These are phyloP conservation scores for Rhodotorula sp. DNA, from an alignment of 1,284 basidiomycete genomes.

Conservation along the genomic window DNA sequence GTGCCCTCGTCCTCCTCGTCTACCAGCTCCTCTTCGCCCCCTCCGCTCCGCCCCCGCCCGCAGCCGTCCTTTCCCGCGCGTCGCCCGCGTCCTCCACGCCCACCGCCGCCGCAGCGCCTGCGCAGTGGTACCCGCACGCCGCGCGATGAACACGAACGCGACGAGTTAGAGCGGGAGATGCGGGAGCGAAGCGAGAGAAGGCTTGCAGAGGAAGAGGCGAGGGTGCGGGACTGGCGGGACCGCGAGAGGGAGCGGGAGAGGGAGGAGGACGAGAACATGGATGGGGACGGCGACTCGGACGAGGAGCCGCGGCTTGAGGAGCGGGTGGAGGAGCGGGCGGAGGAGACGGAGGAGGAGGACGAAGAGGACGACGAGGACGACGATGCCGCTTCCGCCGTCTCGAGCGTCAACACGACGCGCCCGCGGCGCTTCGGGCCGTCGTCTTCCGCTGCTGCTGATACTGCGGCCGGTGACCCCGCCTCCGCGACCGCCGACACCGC, in stretches of 20 bases:
- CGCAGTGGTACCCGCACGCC: constrained; percentile 7
- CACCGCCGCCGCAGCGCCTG: background rate
- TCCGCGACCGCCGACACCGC: no score
- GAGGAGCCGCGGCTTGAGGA: no score
- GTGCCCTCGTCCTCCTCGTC: constrained; percentile 48
- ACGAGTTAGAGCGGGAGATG: constrained; percentile 23
- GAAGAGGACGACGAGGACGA: constrained; percentile 4
- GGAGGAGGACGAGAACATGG: background rate
- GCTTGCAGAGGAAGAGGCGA: constrained; percentile 1
- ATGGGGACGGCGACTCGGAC: background rate
- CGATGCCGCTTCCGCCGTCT: constrained; percentile 2
- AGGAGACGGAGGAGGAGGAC: background rate
- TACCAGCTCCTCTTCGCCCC: background rate
- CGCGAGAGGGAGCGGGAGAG: background rate
- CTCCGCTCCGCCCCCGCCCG: constrained; percentile 6
- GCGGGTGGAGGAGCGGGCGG: background rate
- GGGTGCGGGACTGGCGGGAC: background rate
- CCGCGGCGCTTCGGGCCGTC: constrained; percentile 3
- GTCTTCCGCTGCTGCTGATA: background rate
- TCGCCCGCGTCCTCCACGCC: background rate
- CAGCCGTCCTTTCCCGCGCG: constrained; percentile 1
- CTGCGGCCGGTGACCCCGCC: background rate
- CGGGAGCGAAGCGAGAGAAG: constrained; percentile 7
- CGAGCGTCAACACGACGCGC: constrained; percentile 17
- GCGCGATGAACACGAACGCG: constrained; percentile 12